Conservation (phyloP, 441 rosid genomes). For the Pelargonium cotyledonis region DNA sequence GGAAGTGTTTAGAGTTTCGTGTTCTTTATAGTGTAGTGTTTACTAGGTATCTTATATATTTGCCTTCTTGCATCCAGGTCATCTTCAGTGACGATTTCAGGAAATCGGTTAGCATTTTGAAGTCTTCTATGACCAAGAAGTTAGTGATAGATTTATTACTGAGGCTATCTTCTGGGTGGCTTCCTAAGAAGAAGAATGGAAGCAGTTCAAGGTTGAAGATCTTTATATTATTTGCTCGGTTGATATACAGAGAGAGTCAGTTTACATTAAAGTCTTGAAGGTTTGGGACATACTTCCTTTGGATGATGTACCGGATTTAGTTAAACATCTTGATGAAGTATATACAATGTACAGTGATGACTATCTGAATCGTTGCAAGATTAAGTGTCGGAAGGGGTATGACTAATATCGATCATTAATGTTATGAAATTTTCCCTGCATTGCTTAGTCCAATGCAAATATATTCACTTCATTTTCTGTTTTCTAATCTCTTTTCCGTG, state of each 20-base stretch:
- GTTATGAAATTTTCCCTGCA: background rate
- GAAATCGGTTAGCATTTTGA: slow-evolving; percentile 33
- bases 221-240: slow-evolving; percentile 29
- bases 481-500: background rate
- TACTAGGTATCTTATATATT: background rate
- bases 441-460: background rate
- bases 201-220: slow-evolving; percentile 29
- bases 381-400: slow-evolving; percentile 42
- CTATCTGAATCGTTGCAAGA: slow-evolving; percentile 32
- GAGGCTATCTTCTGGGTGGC: slow-evolving; percentile 45
- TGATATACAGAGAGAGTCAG: slow-evolving; percentile 30
- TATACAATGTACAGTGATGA: slow-evolving; percentile 28
- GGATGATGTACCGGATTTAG: slow-evolving; percentile 21
- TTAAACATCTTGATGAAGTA: slow-evolving; percentile 27
- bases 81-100: slow-evolving; percentile 34
- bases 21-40: background rate
- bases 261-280: slow-evolving; percentile 36
- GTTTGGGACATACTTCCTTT: slow-evolving; percentile 41
- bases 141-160: slow-evolving; percentile 21
- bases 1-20: too few species aligned
- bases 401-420: background rate
- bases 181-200: slow-evolving; percentile 33
- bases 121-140: slow-evolving; percentile 20
- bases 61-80: slow-evolving; percentile 21
- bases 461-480: background rate